phyloP scores from a whole-genome alignment of 2,329 filamentous ascomycete species.

The Epichloe bromicola region DNA sequence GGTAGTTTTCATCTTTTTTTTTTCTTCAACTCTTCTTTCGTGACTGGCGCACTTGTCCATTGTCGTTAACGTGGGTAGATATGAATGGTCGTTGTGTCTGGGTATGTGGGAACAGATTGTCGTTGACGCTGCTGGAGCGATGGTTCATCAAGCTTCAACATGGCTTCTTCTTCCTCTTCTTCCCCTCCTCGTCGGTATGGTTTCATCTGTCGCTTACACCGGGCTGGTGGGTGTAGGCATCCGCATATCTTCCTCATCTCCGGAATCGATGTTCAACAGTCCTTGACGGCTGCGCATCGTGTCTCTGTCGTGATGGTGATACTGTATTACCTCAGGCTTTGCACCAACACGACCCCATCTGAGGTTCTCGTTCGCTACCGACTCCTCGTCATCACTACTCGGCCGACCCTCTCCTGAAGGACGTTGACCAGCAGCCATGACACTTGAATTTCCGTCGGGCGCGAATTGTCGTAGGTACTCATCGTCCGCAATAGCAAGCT shows the following conservation, averaged over 20 bases:
- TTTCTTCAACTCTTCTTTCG: not conserved
- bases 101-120: not conserved
- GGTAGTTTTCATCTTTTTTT: not conserved
- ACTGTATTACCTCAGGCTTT: constrained; percentile 46
- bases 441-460: constrained; percentile 14
- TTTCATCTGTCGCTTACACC: not conserved
- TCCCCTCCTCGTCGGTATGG: not conserved
- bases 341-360: constrained; percentile 39
- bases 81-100: not conserved
- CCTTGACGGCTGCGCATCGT: constrained; percentile 41
- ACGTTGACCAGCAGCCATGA: constrained; percentile 22
- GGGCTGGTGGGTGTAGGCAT: constrained; percentile 10
- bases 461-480: constrained; percentile 53
- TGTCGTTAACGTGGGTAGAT: too few relatives aligned
- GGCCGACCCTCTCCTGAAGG: constrained; percentile 36
- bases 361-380: constrained; percentile 27
- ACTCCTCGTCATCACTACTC: constrained; percentile 47
- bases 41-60: too few relatives aligned
- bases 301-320: constrained; percentile 27
- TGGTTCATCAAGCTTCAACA: not conserved
- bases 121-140: not conserved
- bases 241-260: constrained; percentile 18
- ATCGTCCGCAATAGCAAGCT: constrained; percentile 49
- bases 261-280: constrained; percentile 30
- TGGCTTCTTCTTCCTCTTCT: not conserved